Base-by-base conservation (phyloP, 495 filamentous ascomycete species). In the Paragyromitra xinjiangensis region DNA sequence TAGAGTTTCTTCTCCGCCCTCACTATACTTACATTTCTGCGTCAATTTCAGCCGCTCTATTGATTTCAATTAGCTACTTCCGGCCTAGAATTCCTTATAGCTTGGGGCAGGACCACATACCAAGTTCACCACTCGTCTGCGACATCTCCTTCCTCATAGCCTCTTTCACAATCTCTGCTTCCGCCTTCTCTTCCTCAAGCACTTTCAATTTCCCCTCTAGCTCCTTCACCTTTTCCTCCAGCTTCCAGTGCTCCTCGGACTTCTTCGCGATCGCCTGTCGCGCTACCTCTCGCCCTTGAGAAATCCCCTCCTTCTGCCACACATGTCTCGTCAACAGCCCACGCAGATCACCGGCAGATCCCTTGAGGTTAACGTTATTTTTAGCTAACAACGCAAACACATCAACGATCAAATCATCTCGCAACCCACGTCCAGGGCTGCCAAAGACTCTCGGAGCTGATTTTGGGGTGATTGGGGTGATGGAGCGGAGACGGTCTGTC, bases 261-360 rank as follows among this genome's bases (percentile, higher is more conserved):
- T 73, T 77, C 40, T 22, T 48, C 0, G 22, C 14, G 8, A 77
- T 51, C 5, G 22, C 34, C 29, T 65, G 12, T 12, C 74, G 74
- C 16, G 69, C 50, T 8, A 51, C 58, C 11, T 77, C 61, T 4
- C 74, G 69, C 14, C 74, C 74, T 24, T 73, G 68, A 26, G 40
- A 65, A 29, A 77, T 66, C 6, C 74, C 74, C 39, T 77, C 74
- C 22, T 77, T 77, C 16, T 77, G 74, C n/a, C 51, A 45, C 19
- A 50, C 59, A 19, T 77, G 74, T 6, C 74, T 50, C 19, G 16
- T 51, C 8, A 77, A 44, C 19, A 77, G 29, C 34, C 16, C 42
- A 16, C 61, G 62, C 6, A 77, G 29, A 3, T 51, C 74, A 14
- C 14, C 26, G 1, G 61, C 42, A 5, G 69, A 65, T 16, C 39